Conservation (phyloP, 2,329 filamentous ascomycete genomes). For the Claviceps spartinae region DNA sequence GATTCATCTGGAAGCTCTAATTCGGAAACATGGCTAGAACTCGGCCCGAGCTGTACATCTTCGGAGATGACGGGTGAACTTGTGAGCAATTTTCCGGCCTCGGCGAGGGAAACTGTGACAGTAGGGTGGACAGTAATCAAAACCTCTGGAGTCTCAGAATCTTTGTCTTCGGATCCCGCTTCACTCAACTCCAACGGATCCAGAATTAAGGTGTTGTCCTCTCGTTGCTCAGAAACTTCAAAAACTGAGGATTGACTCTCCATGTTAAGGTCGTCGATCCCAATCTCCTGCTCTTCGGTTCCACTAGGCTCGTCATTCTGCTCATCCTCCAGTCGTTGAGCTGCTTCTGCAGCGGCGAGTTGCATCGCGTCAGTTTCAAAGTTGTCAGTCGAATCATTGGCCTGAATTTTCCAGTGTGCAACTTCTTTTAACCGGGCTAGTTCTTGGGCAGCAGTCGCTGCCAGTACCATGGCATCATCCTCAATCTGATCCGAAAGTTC, state of each 20-base stretch:
- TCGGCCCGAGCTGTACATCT: neutral
- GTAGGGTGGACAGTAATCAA: neutral
- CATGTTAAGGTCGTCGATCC: slow-evolving; percentile 3
- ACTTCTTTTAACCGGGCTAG: slow-evolving; percentile 71
- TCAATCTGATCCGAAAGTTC: slow-evolving; percentile 56
- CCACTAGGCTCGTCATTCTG: slow-evolving; percentile 4
- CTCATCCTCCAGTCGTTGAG: slow-evolving; percentile 15
- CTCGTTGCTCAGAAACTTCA: neutral
- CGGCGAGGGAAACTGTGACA: neutral
- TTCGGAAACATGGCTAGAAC: neutral
- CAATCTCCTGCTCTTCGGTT: slow-evolving; percentile 1
- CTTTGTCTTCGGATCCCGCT: neutral
- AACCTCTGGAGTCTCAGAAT: neutral
- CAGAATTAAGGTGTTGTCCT: neutral
- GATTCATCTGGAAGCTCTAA: neutral
- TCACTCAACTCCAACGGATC: neutral
- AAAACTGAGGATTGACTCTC: neutral
- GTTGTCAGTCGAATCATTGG: slow-evolving; percentile 61
- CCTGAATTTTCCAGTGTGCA: slow-evolving; percentile 68
- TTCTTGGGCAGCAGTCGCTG: slow-evolving; percentile 67
- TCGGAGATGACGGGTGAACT: neutral
- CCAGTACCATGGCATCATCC: slow-evolving; percentile 65
- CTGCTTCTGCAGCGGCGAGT: slow-evolving; percentile 39
- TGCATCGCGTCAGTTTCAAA: slow-evolving; percentile 59
- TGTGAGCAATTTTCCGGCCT: neutral